Conservation (phyloP, 176 grass and related monocot genomes). For the Typha latifolia region DNA sequence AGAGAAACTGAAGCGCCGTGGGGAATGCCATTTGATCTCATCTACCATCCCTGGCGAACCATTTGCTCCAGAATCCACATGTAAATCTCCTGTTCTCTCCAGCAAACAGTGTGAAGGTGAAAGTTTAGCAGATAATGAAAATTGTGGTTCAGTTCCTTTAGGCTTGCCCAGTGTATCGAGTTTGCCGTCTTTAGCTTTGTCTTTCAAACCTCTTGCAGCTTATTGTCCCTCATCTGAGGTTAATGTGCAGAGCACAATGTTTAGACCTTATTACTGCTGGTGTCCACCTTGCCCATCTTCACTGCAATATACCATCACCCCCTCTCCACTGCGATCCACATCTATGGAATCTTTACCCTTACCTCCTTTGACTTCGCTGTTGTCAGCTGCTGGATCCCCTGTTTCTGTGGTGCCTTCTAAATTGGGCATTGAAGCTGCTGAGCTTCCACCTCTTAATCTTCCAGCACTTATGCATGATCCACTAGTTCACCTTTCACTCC, state of each 20-base stretch:
- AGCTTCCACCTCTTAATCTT: constrained; percentile 38
- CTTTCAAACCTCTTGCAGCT: constrained; percentile 48
- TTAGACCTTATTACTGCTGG: constrained; percentile 94
- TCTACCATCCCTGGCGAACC: constrained; percentile 10
- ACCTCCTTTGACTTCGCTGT: constrained; percentile 40
- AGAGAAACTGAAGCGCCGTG: constrained; percentile 45
- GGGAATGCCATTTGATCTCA: constrained; percentile 21
- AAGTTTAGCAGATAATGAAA: constrained; percentile 19
- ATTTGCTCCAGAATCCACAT: constrained; percentile 17
- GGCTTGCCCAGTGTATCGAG: constrained; percentile 35
- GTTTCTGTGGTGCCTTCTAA: constrained; percentile 34
- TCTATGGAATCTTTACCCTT: constrained; percentile 32
- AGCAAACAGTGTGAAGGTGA: constrained; percentile 15
- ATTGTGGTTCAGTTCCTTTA: constrained; percentile 17
- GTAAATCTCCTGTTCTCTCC: constrained; percentile 7
- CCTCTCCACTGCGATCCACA: constrained; percentile 27
- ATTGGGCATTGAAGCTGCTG: constrained; percentile 28
- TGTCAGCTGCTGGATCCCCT: constrained; percentile 29
- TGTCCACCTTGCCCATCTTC: constrained; percentile 72
- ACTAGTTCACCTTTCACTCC: constrained; percentile 42
- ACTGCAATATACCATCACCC: constrained; percentile 39
- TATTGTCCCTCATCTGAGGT: constrained; percentile 25
- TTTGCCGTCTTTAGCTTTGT: constrained; percentile 35
- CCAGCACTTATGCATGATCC: constrained; percentile 53
- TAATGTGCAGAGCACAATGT: constrained; percentile 26